Conservation (phyloP, 352 stramenopile species). For the Aphanomyces stellatus region DNA sequence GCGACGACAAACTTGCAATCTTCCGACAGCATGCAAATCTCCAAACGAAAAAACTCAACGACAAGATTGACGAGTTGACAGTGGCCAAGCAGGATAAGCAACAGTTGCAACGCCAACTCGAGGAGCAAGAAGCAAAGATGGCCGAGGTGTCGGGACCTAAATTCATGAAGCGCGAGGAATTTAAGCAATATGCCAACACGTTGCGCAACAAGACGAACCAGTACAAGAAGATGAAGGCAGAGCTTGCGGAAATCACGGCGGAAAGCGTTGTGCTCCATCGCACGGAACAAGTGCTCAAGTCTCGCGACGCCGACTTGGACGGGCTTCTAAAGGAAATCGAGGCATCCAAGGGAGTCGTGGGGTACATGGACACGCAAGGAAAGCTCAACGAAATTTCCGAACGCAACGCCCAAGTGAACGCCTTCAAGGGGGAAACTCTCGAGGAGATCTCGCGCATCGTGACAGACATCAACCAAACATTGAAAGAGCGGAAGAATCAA, state of each 20-base stretch:
- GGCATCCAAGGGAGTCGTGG: slow-evolving; percentile 71
- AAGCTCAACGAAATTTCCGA: slow-evolving; percentile 83
- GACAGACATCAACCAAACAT: slow-evolving; percentile 85
- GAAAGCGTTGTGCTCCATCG: slow-evolving; percentile 87
- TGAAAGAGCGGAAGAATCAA: slow-evolving; percentile 88
- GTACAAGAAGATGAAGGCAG: slow-evolving; percentile 86
- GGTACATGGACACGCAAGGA: slow-evolving; percentile 81
- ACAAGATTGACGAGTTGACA: slow-evolving; percentile 87
- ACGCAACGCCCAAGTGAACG: slow-evolving; percentile 83
- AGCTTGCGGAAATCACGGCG: slow-evolving; percentile 76
- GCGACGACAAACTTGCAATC: slow-evolving; percentile 87
- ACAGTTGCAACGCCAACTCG: slow-evolving; percentile 54
- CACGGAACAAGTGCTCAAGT: slow-evolving; percentile 87
- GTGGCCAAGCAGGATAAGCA: slow-evolving; percentile 43
- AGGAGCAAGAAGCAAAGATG: slow-evolving; percentile 64
- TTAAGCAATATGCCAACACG: slow-evolving; percentile 81
- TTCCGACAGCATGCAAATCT: slow-evolving; percentile 86
- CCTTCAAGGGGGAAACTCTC: slow-evolving; percentile 87
- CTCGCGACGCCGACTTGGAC: slow-evolving; percentile 75
- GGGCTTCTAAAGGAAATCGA: slow-evolving; percentile 79
- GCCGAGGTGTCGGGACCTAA: slow-evolving; percentile 46
- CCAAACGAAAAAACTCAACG: slow-evolving; percentile 77
- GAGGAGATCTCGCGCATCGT: slow-evolving; percentile 91
- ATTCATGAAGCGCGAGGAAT: slow-evolving; percentile 84
- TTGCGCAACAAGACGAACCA: slow-evolving; percentile 89